Percentiles rank a stretch among this genome's conserved stretches.
These are phyloP conservation scores for Cladorrhinum samala DNA, from an alignment of 495 filamentous ascomycete species.

Conservation along the genomic window DNA sequence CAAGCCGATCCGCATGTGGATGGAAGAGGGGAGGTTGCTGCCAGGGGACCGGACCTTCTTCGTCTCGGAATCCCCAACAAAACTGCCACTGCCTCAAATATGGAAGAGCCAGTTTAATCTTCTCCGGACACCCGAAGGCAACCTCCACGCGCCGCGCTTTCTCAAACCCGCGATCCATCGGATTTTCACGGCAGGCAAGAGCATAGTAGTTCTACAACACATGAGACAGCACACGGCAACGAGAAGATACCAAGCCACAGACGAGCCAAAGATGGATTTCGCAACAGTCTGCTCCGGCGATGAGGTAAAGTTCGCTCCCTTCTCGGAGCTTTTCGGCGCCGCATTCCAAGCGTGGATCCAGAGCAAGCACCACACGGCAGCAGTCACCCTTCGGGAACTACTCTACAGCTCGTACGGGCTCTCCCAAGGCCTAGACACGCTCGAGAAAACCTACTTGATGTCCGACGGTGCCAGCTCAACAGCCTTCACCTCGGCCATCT, in stretches of 20 bases:
- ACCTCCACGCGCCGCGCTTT: constrained; percentile 64
- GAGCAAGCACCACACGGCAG: constrained; percentile 62
- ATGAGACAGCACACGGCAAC: constrained; percentile 40
- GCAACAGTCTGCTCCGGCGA: constrained; percentile 45
- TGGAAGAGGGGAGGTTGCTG: constrained; percentile 70
- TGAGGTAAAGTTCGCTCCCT: constrained; percentile 56
- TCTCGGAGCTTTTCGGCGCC: constrained; percentile 63
- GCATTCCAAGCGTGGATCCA: constrained; percentile 68
- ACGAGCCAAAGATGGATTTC: constrained; percentile 47
- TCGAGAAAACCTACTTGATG: constrained; percentile 68
- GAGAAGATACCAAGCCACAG: constrained; percentile 11
- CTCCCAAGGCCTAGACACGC: constrained; percentile 55
- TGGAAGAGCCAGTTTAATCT: constrained; percentile 76
- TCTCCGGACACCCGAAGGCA: constrained; percentile 45
- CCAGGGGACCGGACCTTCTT: constrained; percentile 64
- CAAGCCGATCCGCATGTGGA: constrained; percentile 74
- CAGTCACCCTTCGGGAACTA: constrained; percentile 53
- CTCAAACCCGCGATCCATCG: constrained; percentile 58
- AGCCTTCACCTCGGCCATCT: constrained; percentile 60
- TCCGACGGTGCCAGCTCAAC: constrained; percentile 59
- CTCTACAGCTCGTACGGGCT: constrained; percentile 68
- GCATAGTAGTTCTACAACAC: constrained; percentile 70
- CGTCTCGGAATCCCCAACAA: constrained; percentile 50
- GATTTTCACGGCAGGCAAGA: constrained; percentile 84
- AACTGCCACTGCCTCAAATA: constrained; percentile 55